Evolutionary conservation across 2,329 filamentous ascomycete genomes (phyloP).

Genomic region (Penicillium sp.): DNA sequence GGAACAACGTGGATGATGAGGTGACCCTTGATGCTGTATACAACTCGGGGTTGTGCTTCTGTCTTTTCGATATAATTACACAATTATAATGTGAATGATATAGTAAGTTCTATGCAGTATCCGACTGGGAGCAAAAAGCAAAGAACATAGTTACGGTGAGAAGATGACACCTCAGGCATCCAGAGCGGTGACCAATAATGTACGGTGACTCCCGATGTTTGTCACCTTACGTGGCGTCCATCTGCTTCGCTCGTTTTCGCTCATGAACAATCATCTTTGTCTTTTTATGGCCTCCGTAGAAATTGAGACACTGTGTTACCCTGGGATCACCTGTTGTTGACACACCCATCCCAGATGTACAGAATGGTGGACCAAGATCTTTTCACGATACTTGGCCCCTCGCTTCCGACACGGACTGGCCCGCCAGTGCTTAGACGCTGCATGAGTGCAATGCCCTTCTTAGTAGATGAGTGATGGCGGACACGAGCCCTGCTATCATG

Average conservation of each 20-base stretch:
- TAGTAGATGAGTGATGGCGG: slow-evolving; percentile 1
- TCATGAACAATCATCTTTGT: background rate
- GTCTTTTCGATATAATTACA: background rate
- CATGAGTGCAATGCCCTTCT: slow-evolving; percentile 1
- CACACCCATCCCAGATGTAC: background rate
- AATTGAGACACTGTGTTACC: background rate
- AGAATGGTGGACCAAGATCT: background rate
- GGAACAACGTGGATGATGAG: slow-evolving; percentile 1
- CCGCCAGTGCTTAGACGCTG: background rate
- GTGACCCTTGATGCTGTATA: background rate
- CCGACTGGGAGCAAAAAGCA: background rate
- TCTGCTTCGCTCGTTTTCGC: background rate
- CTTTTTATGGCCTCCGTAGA: background rate
- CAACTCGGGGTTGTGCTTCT: background rate
- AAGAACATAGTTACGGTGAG: background rate
- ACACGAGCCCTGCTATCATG: slow-evolving; percentile 1
- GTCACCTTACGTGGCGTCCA: background rate
- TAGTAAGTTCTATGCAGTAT: too few relatives aligned
- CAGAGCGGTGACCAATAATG: slow-evolving; percentile 5
- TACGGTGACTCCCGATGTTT: background rate
- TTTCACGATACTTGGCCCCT: background rate
- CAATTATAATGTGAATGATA: too few relatives aligned
- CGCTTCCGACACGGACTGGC: background rate
- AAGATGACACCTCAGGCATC: slow-evolving; percentile 8
- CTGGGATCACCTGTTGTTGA: background rate